Conservation (phyloP, 805 yeast species). For the Saturnispora saitoi region DNA sequence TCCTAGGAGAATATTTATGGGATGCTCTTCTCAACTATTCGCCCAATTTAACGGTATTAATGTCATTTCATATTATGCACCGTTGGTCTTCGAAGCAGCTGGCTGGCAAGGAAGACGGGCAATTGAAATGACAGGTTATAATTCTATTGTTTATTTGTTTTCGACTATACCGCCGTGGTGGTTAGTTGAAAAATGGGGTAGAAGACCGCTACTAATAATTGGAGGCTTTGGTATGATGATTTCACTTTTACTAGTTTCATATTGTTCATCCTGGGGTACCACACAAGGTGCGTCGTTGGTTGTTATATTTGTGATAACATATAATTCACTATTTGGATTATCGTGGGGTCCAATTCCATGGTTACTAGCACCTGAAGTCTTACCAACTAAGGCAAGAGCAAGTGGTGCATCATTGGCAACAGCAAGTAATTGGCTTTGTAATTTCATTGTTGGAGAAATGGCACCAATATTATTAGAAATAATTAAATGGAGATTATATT, state of each 20-base stretch:
- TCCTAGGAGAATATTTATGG: slow-evolving; percentile 70
- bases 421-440: slow-evolving; percentile 89
- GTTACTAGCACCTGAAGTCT: slow-evolving; percentile 71
- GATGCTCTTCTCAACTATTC: slow-evolving; percentile 84
- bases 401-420: slow-evolving; percentile 88
- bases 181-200: slow-evolving; percentile 84
- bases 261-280: slow-evolving; percentile 32
- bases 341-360: slow-evolving; percentile 96
- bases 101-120: slow-evolving; percentile 91
- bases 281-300: slow-evolving; percentile 30
- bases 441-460: slow-evolving; percentile 85
- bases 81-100: slow-evolving; percentile 87
- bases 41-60: slow-evolving; percentile 93
- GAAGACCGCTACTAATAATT: slow-evolving; percentile 70
- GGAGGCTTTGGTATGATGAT: slow-evolving; percentile 79
- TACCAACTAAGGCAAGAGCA: slow-evolving; percentile 77
- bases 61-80: slow-evolving; percentile 88
- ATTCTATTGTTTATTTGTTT: slow-evolving; percentile 43
- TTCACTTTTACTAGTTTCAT: slow-evolving; percentile 57
- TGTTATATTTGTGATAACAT: slow-evolving; percentile 66
- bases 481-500: slow-evolving; percentile 72
- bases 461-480: slow-evolving; percentile 76
- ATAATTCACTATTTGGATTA: slow-evolving; percentile 78
- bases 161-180: slow-evolving; percentile 88
- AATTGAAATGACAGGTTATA: slow-evolving; percentile 82